Conservation (phyloP, 371 early-diverging fungal species). For the Syncephalastrum racemosum region DNA sequence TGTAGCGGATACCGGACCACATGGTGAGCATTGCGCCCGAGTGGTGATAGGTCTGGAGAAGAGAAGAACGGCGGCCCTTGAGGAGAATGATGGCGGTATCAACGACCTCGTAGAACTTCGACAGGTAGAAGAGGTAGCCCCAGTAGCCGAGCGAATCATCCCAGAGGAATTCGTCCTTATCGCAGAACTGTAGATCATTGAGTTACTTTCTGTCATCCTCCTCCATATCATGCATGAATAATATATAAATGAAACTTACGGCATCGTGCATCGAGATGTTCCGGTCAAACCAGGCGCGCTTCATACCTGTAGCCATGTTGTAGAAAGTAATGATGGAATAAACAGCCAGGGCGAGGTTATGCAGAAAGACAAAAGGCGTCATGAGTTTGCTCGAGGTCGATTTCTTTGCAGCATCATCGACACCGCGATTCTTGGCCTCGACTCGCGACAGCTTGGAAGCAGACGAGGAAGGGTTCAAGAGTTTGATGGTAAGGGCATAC, state of each 20-base stretch:
- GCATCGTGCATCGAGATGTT: conserved; percentile 36
- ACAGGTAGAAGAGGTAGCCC: conserved; percentile 83
- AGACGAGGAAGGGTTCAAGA: conserved; percentile 60
- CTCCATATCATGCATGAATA: not conserved
- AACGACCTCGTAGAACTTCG: conserved; percentile 87
- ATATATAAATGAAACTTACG: conserved; percentile 39
- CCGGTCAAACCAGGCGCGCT: conserved; percentile 47
- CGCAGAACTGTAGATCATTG: conserved; percentile 58
- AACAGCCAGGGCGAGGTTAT: conserved; percentile 69
- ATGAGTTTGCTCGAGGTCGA: conserved; percentile 47
- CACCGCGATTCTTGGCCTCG: conserved; percentile 49
- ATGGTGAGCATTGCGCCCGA: conserved; percentile 78
- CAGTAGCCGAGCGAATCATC: conserved; percentile 70
- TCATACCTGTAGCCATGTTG: conserved; percentile 57
- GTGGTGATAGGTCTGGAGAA: conserved; percentile 89
- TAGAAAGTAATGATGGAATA: conserved; percentile 75
- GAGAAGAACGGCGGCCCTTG: conserved; percentile 79
- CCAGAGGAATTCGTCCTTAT: conserved; percentile 67
- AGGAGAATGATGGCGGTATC: conserved; percentile 84
- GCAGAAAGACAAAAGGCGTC: conserved; percentile 66
- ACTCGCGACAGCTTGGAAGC: conserved; percentile 51
- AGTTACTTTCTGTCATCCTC: not conserved
- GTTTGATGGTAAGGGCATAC: conserved; percentile 32
- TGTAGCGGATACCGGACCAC: conserved; percentile 72
- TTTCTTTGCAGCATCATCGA: conserved; percentile 27